Percentiles rank a stretch among this genome's conserved stretches.
Evolutionary conservation across 2,329 filamentous ascomycete species (phyloP).

Genomic region (Scedosporium dehoogii): DNA sequence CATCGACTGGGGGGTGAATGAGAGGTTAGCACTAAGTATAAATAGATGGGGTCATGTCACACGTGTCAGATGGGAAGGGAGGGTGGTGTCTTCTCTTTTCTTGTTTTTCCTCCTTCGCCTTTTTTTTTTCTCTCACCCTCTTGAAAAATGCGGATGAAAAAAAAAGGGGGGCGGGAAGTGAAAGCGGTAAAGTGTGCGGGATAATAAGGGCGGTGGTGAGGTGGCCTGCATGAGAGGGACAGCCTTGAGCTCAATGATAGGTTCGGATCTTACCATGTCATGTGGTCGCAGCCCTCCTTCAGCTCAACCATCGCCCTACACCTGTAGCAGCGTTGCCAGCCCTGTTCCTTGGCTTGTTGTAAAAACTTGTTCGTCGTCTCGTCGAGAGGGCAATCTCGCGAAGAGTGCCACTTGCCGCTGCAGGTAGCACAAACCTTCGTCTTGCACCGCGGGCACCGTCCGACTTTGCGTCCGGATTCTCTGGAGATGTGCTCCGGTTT

Average conservation of each 20-base stretch:
- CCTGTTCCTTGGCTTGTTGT: slow-evolving; percentile 50
- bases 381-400: slow-evolving; percentile 60
- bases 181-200: neutral
- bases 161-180: neutral
- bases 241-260: neutral
- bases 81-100: too few species aligned
- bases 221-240: neutral
- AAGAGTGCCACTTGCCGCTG: slow-evolving; percentile 63
- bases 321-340: slow-evolving; percentile 67
- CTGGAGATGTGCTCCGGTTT: slow-evolving; percentile 58
- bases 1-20: slow-evolving; percentile 46
- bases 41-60: neutral
- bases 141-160: neutral
- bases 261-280: slow-evolving; percentile 59
- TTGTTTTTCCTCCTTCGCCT: too few species aligned
- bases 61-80: neutral
- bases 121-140: neutral
- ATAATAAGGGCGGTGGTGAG: neutral
- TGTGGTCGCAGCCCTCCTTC: slow-evolving; percentile 78
- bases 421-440: slow-evolving; percentile 67
- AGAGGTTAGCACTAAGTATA: slow-evolving; percentile 13
- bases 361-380: slow-evolving; percentile 55
- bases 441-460: slow-evolving; percentile 60
- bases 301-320: slow-evolving; percentile 69
- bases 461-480: slow-evolving; percentile 51